phyloP scores from a whole-genome alignment of 108 stramenopile species.

The Cyclotella choctawhatcheeana region DNA sequence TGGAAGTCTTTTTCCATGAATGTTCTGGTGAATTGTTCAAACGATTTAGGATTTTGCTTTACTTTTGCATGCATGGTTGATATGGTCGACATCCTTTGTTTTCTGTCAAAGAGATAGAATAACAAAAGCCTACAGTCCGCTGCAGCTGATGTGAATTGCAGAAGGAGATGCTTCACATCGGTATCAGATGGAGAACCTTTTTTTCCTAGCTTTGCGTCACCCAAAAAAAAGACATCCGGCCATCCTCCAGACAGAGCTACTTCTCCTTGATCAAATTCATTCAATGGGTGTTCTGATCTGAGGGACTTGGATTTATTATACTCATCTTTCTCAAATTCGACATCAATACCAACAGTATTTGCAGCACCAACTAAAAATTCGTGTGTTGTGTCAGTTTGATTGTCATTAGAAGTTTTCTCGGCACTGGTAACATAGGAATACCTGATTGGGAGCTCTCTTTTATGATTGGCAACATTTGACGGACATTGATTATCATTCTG shows the following conservation, averaged over 20 bases:
- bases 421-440: conserved; percentile 5
- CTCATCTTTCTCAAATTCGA: conserved; percentile 3
- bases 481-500: too few relatives aligned
- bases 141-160: conserved; percentile 17
- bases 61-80: neutral
- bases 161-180: conserved; percentile 7
- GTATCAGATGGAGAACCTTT: neutral
- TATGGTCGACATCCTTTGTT: conserved; percentile 6
- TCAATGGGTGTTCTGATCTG: conserved; percentile 9
- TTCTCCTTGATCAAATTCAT: conserved; percentile 24
- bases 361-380: conserved; percentile 12
- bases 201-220: neutral
- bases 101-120: conserved; percentile 23
- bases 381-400: neutral
- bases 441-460: neutral
- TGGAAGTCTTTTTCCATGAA: conserved; percentile 9
- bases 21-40: neutral
- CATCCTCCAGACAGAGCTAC: conserved; percentile 3
- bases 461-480: too few relatives aligned
- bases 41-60: conserved; percentile 4
- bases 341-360: conserved; percentile 9
- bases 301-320: conserved; percentile 7
- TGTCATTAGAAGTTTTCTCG: neutral
- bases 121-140: neutral
- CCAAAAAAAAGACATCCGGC: conserved; percentile 16